Evolutionary conservation across 2,329 filamentous ascomycete genomes (phyloP).

Genomic region (Cordyceps javanica): DNA sequence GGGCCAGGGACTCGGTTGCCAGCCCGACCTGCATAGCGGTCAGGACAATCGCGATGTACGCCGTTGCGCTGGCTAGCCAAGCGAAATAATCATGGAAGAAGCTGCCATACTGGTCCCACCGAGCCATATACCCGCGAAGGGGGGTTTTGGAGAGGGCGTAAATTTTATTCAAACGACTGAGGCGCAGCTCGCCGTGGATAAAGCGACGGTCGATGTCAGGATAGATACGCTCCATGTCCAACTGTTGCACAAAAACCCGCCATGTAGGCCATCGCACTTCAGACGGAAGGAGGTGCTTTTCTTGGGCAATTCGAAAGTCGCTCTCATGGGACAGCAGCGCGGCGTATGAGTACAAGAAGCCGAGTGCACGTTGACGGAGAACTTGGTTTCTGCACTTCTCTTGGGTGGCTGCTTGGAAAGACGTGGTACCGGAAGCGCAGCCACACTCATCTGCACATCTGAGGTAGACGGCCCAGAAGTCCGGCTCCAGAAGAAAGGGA

Average conservation of each 20-base stretch:
- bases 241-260: neutral
- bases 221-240: neutral
- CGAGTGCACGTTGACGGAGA: neutral
- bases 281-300: neutral
- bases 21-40: neutral
- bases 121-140: neutral
- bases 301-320: neutral
- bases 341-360: neutral
- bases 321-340: neutral
- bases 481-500: neutral
- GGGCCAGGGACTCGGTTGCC: neutral
- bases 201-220: neutral
- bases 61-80: neutral
- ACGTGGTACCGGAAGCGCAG: neutral
- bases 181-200: neutral
- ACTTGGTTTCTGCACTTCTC: neutral
- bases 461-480: neutral
- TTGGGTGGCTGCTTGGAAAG: neutral
- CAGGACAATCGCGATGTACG: neutral
- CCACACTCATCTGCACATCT: neutral
- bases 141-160: neutral
- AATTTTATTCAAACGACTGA: neutral
- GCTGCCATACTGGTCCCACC: neutral
- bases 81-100: too few species aligned
- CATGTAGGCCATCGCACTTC: neutral